A percentile compares a stretch with the other conserved stretches of the same genome.
Evolutionary conservation across 1,284 basidiomycete genomes (phyloP).

Genomic region (Fistulinella cinereoalba): DNA sequence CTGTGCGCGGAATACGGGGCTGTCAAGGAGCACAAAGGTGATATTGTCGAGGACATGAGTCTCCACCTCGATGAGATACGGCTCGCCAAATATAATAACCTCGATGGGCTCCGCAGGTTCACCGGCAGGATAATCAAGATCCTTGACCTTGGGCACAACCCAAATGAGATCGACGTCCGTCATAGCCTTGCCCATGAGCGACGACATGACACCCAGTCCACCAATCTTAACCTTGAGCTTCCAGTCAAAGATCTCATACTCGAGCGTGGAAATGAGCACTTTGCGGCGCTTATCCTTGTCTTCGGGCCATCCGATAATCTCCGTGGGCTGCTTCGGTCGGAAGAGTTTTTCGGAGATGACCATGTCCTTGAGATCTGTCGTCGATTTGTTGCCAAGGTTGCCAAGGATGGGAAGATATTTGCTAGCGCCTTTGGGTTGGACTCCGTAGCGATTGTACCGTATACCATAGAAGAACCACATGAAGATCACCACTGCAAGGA

Average conservation of each 20-base stretch:
- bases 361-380: slow-evolving; percentile 57
- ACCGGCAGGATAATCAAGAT: slow-evolving; percentile 86
- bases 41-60: slow-evolving; percentile 91
- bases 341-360: slow-evolving; percentile 64
- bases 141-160: slow-evolving; percentile 92
- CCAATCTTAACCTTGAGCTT: slow-evolving; percentile 96
- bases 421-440: slow-evolving; percentile 63
- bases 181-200: slow-evolving; percentile 95
- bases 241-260: slow-evolving; percentile 96
- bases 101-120: slow-evolving; percentile 90
- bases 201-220: slow-evolving; percentile 94
- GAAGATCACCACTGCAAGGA: slow-evolving; percentile 80
- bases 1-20: slow-evolving; percentile 91
- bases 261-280: slow-evolving; percentile 86
- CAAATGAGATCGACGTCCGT: slow-evolving; percentile 90
- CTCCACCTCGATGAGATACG: slow-evolving; percentile 92
- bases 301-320: slow-evolving; percentile 91
- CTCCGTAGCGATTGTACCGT: slow-evolving; percentile 88
- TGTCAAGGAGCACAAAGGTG: slow-evolving; percentile 89
- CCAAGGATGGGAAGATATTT: slow-evolving; percentile 79
- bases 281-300: slow-evolving; percentile 85
- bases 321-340: slow-evolving; percentile 50
- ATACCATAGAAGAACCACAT: slow-evolving; percentile 96
- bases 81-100: slow-evolving; percentile 92
- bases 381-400: slow-evolving; percentile 61